Base-by-base conservation (phyloP, 2,329 filamentous ascomycete species). In the Zarea fungicola region DNA sequence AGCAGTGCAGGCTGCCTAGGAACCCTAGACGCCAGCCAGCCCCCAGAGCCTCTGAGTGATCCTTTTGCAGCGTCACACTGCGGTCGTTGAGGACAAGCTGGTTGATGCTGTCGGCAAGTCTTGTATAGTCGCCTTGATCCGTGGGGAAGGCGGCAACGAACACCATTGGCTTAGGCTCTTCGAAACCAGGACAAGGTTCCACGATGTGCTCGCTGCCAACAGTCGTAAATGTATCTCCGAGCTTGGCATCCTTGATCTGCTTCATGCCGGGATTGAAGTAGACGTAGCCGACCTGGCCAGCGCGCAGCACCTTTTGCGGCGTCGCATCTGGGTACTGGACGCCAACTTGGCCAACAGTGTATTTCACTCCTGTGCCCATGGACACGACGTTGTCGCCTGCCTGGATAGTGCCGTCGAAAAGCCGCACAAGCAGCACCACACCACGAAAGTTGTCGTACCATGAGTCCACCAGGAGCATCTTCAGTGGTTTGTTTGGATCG, bases 201-300 rank as follows among this genome's bases (percentile, higher is more conserved):
- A 99, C 90, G 1, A 77, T 61, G 51, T 81, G 80, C 68, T 96
- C 88, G 19, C 74, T 82, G 2, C 89, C 90, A 3, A 90, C 78
- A 2, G 80, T 87, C 1, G 93, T 97, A 60, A 90, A 96, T 0
- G 93, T 99, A 61, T 99, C 93, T 43, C 93, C 93, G 23, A 97
- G 85, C 67, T 96, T 95, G 42, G 93, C 92, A 62, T 99, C 93
- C 64, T 95, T 86, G 50, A 91, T 95, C 57, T 81, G 84, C 73
- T 97, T 97, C 93, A 99, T 99, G 48, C 92, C 93, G 0, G 93
- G 93, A 62, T 96, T 99, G 75, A 99, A 97, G 69, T 86, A 90
- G 35, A 99, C 83, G 62, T 99, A 99, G 43, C 93, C 93, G 3
- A 99, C 89, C 68, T 99, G 93, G 1, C 93, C 93, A 1, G 93